Evolutionary conservation across 2,329 filamentous ascomycete genomes (phyloP).

Genomic region (Aspergillus amoenus): DNA sequence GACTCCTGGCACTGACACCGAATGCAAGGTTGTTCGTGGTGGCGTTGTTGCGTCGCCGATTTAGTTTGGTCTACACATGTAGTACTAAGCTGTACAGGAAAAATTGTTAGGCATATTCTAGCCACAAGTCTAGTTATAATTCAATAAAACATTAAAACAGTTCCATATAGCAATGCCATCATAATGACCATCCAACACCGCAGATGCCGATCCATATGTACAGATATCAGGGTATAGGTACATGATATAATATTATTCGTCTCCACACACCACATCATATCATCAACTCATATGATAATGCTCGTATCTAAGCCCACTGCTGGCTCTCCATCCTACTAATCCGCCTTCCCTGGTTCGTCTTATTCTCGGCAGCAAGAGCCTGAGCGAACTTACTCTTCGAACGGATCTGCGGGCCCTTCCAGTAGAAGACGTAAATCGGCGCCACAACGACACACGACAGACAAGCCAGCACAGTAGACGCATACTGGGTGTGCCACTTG

Average conservation of each 20-base stretch:
- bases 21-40: no score
- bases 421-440: constrained; percentile 59
- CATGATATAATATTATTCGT: neutral
- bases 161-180: neutral
- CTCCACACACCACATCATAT: no score
- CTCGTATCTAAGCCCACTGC: neutral
- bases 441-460: constrained; percentile 53
- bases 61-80: no score
- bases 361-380: constrained; percentile 26
- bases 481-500: constrained; percentile 50
- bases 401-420: constrained; percentile 55
- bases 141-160: no score
- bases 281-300: neutral
- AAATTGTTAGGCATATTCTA: no score
- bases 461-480: constrained; percentile 54
- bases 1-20: no score
- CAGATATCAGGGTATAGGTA: neutral
- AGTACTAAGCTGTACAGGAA: no score
- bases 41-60: no score
- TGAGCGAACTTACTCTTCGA: constrained; percentile 54
- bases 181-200: neutral
- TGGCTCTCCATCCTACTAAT: constrained; percentile 11
- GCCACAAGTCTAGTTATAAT: no score
- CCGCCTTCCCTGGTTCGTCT: constrained; percentile 17
- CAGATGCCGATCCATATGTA: neutral